phyloP scores from a whole-genome alignment of 2,329 filamentous ascomycete genomes.

The Aphanoascus verrucosus region DNA sequence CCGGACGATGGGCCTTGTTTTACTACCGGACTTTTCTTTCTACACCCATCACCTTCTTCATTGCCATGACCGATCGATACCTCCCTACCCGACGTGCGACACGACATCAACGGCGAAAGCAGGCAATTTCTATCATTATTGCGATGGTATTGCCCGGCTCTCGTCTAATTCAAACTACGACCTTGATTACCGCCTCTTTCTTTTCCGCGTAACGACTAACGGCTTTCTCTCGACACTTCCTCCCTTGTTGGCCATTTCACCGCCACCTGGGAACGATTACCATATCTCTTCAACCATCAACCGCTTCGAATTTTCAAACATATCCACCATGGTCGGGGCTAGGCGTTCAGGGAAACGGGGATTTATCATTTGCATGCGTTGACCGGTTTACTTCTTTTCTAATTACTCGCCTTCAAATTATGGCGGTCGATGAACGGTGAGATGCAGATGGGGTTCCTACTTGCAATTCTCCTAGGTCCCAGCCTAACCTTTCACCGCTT shows the following conservation, averaged over 20 bases:
- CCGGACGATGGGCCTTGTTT: constrained; percentile 1
- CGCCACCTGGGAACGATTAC: not conserved
- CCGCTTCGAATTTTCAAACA: not conserved
- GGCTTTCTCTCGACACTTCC: not conserved
- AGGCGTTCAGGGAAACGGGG: not conserved
- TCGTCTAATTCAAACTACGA: not conserved
- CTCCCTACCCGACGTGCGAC: too few relatives aligned
- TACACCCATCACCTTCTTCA: not conserved
- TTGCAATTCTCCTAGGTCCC: not conserved
- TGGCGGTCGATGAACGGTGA: not conserved
- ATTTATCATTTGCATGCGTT: constrained; percentile 3
- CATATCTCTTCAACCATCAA: not conserved
- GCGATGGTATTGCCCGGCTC: not conserved
- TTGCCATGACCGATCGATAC: not conserved
- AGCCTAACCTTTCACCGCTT: too few relatives aligned
- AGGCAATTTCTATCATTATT: too few relatives aligned
- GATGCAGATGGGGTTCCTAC: not conserved
- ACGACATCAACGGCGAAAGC: too few relatives aligned
- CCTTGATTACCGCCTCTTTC: not conserved
- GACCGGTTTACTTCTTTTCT: not conserved
- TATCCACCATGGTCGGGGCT: not conserved
- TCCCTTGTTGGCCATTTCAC: too few relatives aligned
- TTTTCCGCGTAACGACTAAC: not conserved
- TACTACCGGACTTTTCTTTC: not conserved
- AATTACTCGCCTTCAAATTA: not conserved